Evolutionary conservation across 176 grass and related monocot species (phyloP), one percentile per base, ranked within the genome.

Genomic region (Oryza glaberrima): DNA sequence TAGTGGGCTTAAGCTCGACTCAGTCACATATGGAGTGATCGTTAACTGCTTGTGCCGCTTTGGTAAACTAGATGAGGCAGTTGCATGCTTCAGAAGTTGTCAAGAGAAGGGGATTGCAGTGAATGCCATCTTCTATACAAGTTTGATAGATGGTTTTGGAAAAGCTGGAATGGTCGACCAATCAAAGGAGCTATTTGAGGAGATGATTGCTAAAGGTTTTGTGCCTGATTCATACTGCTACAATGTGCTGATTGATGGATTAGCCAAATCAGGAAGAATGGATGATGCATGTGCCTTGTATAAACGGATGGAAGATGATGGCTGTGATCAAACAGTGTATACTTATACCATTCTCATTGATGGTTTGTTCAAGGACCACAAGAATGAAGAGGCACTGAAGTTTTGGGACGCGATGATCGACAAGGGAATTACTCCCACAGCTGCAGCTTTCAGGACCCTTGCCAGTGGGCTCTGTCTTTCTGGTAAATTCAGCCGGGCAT

Each of bases 401-500:
- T 28, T 96, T 12, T 96, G 96, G 93, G 82, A 94, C n/a, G 26
- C 67, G 2, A 99, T 96, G 96, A 92, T 99, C 17, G 91, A 96
- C 41, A 99, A 94, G 58, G 96, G 96, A 51, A 92, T 94, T 77
- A 79, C 91, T 16, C 96, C 96, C 65, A 96, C 93, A 69, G 56
- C 84, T 78, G 88, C 96, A 16, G 77, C 93, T 35, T 96, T 95
- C 76, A 86, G 96, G 20, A 86, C 77, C 83, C 89, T 98, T 34
- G 89, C 96, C 6, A 94, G 30, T 43, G 93, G 96, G 2, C 90
- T 92, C 9, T 99, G 91, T 72, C 90, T 96, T 69, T 95, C 91
- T 38, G 96, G 96, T 12, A 98, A 98, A 80, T 98, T 94, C 65
- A 91, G 84, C n/a, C 82, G 89, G 47, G 96, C 96, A 16, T 98